Evolutionary conservation across 192 early-diverging fungal species (phyloP), one percentile per base, ranked within the genome.

Genomic region (Backusella sp.): DNA sequence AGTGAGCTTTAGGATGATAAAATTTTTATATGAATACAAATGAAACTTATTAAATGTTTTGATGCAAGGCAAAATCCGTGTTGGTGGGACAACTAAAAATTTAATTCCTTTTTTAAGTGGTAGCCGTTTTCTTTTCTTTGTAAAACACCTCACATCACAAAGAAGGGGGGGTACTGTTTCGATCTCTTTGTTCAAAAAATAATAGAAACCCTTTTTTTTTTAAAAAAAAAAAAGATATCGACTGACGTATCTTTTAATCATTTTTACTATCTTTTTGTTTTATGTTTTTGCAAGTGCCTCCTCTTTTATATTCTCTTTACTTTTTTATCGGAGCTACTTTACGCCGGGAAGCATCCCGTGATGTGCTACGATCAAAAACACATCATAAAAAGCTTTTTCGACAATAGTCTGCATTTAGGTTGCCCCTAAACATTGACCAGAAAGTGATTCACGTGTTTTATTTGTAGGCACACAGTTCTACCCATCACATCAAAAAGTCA

Each of bases 61-160:
- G 26, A 62, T 49, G 46, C 46, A 49, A 17, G n/a, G 6, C 46
- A 49, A n/a, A 49, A n/a, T n/a, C 19, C 46, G 46, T n/a, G 46
- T n/a, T n/a, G 46, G 46, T 49, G 46, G 17, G 46, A 49, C 56
- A 62, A 62, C 56, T 59, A 59, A 59, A 59, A 62, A 62, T 28
- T 26, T 12, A 26, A 62, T 28, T 62, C 26, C 56, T n/a, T 62
- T 62, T 62, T 62, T 28, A 62, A 62, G 1, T 11, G 12, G 23
- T 62, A 23, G 56, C 56, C 56, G 56, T 62, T 62, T 62, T 62
- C n/a, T 21, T 9, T 62, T 62, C 7, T 14, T 62, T 7, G 23
- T 62, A 23, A 62, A 62, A 62, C 23, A 28, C 23, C 26, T 62
- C 56, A 62, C 28, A 4, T 11, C 26, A 62, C 56, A 56, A 56